Evolutionary conservation across 2,329 filamentous ascomycete species (phyloP), one percentile per base, ranked within the genome.

Genomic region (Penicillium aurantiogriseum): DNA sequence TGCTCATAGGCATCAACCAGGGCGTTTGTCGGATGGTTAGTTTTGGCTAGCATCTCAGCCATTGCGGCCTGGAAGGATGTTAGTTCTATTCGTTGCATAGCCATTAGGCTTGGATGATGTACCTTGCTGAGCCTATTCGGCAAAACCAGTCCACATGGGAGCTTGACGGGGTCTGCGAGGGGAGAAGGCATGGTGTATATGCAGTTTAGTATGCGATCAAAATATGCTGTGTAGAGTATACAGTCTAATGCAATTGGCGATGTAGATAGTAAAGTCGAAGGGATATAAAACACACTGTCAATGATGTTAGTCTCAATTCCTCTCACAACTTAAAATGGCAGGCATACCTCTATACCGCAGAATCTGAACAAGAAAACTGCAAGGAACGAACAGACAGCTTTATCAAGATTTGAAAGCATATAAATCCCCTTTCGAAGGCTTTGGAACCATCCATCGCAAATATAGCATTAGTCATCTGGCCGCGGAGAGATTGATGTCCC

Each of bases 141-240:
- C 3, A 86, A 67, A 0, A 74, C 77, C 27, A 87, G 74, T 1
- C 84, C 84, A 66, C 81, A 84, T 59, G 81, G 80, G 1, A 85
- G 75, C 38, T 77, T 81, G 17, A 84, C 65, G 0, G 81, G 76
- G 29, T 79, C 71, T 52, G 69, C 65, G 10, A 80, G 57, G 27
- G 66, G 57, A 10, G 67, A 68, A 40, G 69, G 54, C 65, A 69
- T 70, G 11, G 17, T 40, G 43, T 46, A 50, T 17, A 17, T 9
- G n/a, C 17, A 25, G 15, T 1, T 38, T 33, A 4, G 10, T 48
- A 29, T 46, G 23, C 11, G 29, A 44, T 27, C 15, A 25, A 29
- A 21, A 33, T 51, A 27, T 44, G 13, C 36, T n/a, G 13, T 57
- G n/a, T 27, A 35, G 13, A 21, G 2, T 27, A 27, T 49, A 13